Base-by-base conservation (phyloP, 306 rosid species). In the Begonia masoniana region DNA sequence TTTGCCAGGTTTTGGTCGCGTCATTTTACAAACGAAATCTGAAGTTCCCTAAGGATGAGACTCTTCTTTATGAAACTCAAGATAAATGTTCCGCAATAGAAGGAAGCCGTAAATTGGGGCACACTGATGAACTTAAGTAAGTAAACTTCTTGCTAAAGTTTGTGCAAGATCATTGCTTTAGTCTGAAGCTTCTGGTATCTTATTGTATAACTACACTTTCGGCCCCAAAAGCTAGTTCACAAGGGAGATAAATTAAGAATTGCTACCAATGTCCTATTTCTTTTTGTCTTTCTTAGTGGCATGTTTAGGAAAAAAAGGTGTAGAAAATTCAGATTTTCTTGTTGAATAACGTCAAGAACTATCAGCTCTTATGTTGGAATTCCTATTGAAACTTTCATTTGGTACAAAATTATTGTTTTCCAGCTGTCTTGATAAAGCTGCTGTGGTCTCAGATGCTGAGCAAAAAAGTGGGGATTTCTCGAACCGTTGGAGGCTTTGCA, bases 361-460 rank as follows among this genome's bases (percentile, higher is more conserved):
- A 26, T 26, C 35, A 26, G 2, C 4, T 3, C 35, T 26, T 26
- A 26, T 26, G 35, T 3, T 17, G 19, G 1, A 17, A 17, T 17
- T 17, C 19, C 19, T 17, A 17, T 17, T 17, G 19, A 17, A 17
- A 17, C 19, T 17, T 17, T 17, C 1, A 17, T 17, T 17, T 17
- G 19, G 19, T 17, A 17, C 19, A 17, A 17, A 17, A 17, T 26
- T 26, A 55, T 41, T 59, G 51, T 58, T 55, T 43, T 69, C 50
- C 62, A 85, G 87, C 52, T 82, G 66, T 71, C 69, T 85, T 53
- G 95, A 85, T 58, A 85, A 82, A 77, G 87, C 87, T 50, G 74
- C 83, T 1, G 73, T 85, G 65, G 71, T 10, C 12, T 16, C 52
- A 65, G 65, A 69, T 62, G 0, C 56, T 65, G 54, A 56, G 65